These are phyloP conservation scores for Aschersonia sp. DNA, from an alignment of 2,329 filamentous ascomycete genomes.

Conservation along the genomic window DNA sequence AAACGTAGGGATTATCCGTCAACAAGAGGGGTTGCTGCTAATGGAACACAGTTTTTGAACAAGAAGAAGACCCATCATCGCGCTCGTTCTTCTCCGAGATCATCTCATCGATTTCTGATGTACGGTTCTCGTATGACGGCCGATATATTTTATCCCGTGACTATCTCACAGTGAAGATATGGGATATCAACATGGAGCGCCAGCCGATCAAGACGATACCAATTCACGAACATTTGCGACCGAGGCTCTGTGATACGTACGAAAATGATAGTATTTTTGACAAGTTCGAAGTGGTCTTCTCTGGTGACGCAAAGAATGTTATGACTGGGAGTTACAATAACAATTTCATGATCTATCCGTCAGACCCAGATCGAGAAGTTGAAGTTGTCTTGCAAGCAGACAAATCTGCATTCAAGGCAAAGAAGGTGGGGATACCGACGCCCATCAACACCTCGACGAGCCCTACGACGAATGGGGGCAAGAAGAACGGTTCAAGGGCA, in stretches of 20 bases:
- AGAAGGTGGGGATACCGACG: constrained; percentile 96
- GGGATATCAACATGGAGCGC: constrained; percentile 98
- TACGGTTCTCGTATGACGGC: constrained; percentile 92
- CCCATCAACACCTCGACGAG: constrained; percentile 79
- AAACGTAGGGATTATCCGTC: constrained; percentile 48
- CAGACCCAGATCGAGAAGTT: constrained; percentile 88
- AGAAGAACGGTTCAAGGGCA: constrained; percentile 80
- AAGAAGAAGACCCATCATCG: constrained; percentile 95
- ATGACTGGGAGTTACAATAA: constrained; percentile 99
- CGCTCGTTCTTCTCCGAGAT: constrained; percentile 99
- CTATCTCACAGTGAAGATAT: constrained; percentile 98
- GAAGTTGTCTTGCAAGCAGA: constrained; percentile 96
- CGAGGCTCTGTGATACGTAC: constrained; percentile 91
- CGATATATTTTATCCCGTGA: constrained; percentile 95
- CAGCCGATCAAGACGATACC: constrained; percentile 97
- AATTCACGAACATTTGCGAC: constrained; percentile 92
- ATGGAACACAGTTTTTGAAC: constrained; percentile 68
- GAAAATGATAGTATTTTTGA: constrained; percentile 99
- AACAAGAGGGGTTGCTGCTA: constrained; percentile 6
- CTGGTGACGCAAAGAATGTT: constrained; percentile 93
- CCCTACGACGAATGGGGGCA: constrained; percentile 58
- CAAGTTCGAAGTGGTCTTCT: constrained; percentile 99
- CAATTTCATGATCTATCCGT: constrained; percentile 99
- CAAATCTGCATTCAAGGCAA: constrained; percentile 98
- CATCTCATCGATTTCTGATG: constrained; percentile 97